These are phyloP conservation scores for Cephalotrichum gorgonifer DNA, from an alignment of 2,329 filamentous ascomycete genomes.

Conservation along the genomic window DNA sequence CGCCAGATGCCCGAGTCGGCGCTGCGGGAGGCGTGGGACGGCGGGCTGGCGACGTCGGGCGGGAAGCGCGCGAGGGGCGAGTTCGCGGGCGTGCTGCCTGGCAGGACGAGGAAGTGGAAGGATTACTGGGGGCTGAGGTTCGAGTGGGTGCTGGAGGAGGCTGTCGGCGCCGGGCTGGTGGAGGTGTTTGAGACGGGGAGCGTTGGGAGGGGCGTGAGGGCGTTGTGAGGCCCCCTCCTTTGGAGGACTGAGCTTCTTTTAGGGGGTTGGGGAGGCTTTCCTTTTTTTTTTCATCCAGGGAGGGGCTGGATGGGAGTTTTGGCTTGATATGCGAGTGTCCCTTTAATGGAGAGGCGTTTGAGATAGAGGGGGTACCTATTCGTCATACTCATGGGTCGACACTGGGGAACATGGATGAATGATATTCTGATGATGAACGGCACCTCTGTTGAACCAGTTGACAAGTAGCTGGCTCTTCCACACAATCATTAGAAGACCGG, in stretches of 20 bases:
- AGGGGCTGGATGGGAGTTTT: too few species aligned
- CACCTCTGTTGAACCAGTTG: too few species aligned
- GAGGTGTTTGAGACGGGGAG: slow-evolving; percentile 67
- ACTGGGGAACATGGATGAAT: too few species aligned
- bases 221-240: slow-evolving; percentile 18
- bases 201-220: slow-evolving; percentile 57
- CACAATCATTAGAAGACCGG: too few species aligned
- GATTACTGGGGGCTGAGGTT: slow-evolving; percentile 60
- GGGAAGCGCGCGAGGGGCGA: slow-evolving; percentile 44
- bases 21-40: slow-evolving; percentile 61
- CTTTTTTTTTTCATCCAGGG: too few species aligned
- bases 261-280: not conserved
- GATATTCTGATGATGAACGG: too few species aligned
- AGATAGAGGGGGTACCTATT: too few species aligned
- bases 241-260: not conserved
- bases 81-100: slow-evolving; percentile 42
- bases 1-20: slow-evolving; percentile 52
- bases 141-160: slow-evolving; percentile 62
- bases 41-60: slow-evolving; percentile 24
- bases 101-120: slow-evolving; percentile 59
- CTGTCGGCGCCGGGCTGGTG: slow-evolving; percentile 57
- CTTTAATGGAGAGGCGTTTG: too few species aligned
- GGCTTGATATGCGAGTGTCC: too few species aligned
- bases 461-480: too few species aligned
- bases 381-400: too few species aligned